Evolutionary conservation across 1,284 basidiomycete genomes (phyloP).

Genomic region (Marasmius tenuissimus): DNA sequence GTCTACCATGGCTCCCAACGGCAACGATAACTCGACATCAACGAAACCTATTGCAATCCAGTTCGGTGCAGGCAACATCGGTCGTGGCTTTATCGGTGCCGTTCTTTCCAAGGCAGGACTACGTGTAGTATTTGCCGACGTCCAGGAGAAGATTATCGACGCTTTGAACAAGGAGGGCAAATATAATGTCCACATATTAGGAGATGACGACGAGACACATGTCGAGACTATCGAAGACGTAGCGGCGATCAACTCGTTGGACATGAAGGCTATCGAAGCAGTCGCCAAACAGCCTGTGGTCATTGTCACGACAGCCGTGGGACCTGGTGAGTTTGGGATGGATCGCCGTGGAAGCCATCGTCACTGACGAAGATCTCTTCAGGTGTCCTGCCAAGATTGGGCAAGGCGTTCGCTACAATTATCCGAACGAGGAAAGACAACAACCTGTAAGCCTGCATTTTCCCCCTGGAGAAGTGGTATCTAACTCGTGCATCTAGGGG

Average conservation of each 20-base stretch:
- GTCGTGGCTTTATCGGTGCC: conserved; percentile 42
- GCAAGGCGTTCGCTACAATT: conserved; percentile 23
- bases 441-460: neutral
- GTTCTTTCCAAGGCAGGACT: conserved; percentile 37
- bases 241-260: conserved; percentile 31
- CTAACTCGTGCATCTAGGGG: conserved; percentile 3
- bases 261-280: conserved; percentile 21
- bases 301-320: conserved; percentile 40
- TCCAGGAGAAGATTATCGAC: conserved; percentile 22
- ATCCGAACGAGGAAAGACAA: conserved; percentile 16
- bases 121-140: conserved; percentile 32
- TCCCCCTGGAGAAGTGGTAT: neutral
- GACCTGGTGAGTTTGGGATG: conserved; percentile 10
- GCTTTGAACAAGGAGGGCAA: conserved; percentile 20
- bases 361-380: neutral
- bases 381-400: conserved; percentile 22
- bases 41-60: conserved; percentile 21
- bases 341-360: neutral
- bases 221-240: conserved; percentile 23
- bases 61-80: conserved; percentile 41
- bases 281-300: conserved; percentile 28
- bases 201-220: conserved; percentile 6
- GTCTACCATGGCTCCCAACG: too few species aligned
- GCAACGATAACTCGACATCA: neutral
- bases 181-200: conserved; percentile 25